Evolutionary conservation across 139 green algal species (phyloP), one percentile per base, ranked within the genome.

Genomic region (Chlamydomonas applanata): DNA sequence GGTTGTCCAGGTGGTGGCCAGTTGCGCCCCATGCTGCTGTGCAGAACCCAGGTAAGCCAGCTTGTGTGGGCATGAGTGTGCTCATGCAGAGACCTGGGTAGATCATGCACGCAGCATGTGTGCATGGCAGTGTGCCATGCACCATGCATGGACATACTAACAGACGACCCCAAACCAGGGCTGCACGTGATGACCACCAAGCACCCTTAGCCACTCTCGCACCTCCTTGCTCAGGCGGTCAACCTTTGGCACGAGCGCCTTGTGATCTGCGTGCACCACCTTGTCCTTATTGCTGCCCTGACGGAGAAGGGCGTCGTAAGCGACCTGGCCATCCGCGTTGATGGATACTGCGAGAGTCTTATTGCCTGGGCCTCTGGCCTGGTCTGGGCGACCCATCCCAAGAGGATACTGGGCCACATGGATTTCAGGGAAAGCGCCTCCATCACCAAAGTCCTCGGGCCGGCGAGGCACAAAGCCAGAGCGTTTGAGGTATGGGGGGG

Each of bases 361-460:
- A 11, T 11, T 86, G 93, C 59, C 85, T 72, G 66, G 70, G 83
- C 2, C 79, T 69, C 2, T 65, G 60, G 17, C 45, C 74, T 9
- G 40, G 35, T 78, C 71, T 1, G 65, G 36, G 13, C 76, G 44
- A 14, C 95, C 95, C 95, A 98, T 97, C 24, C 93, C 90, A 63
- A 97, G 76, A 0, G 95, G 95, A 71, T 96, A 98, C 82, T 99
- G 95, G 17, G 91, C 86, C 3, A 97, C 84, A 40, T 94, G 91
- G 34, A 97, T 88, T 78, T 98, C 93, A 0, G 93, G 94, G 74
- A 94, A 98, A 1, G 94, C 94, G 33, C 90, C 92, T 32, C 94
- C 95, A 81, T 94, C 92, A 7, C 90, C 91, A 83, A 95, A 99
- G 78, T 99, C 94, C 19, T 90, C 87, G 22, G 82, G 69, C 14